Conservation (phyloP, 257 asterid genomes). For the Dorcoceras hygrometricum region DNA sequence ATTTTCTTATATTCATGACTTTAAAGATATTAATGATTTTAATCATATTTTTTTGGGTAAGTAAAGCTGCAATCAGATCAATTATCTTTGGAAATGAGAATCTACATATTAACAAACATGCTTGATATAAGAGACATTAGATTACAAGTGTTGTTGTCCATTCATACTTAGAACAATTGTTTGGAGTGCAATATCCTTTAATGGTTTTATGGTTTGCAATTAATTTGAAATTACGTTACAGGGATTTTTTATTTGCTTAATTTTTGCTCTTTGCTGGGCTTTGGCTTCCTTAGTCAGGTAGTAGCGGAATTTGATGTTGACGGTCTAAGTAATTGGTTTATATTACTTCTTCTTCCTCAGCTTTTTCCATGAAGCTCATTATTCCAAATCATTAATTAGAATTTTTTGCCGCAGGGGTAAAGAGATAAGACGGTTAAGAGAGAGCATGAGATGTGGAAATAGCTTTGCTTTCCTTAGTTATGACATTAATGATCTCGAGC, state of each 20-base stretch:
- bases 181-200: constrained; percentile 1
- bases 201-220: constrained; percentile 9
- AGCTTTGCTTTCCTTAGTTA: constrained; percentile 67
- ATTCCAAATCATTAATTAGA: constrained; percentile 15
- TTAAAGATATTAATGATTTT: too few species aligned
- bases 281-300: constrained; percentile 94
- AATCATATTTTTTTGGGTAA: too few species aligned
- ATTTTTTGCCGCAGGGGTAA: constrained; percentile 58
- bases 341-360: constrained; percentile 7
- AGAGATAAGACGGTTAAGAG: constrained; percentile 67
- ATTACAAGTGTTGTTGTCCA: too few species aligned
- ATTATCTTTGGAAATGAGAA: too few species aligned
- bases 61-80: too few species aligned
- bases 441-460: constrained; percentile 58
- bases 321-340: constrained; percentile 12
- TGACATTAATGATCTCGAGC: constrained; percentile 79
- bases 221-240: constrained; percentile 27
- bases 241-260: constrained; percentile 78
- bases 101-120: too few species aligned
- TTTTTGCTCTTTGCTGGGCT: constrained; percentile 94
- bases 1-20: too few species aligned
- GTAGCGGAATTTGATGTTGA: constrained; percentile 10
- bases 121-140: too few species aligned
- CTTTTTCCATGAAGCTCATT: constrained; percentile 16
- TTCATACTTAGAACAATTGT: too few species aligned